Evolutionary conservation across 306 rosid genomes (phyloP).

Genomic region (Phaseolus lunatus): DNA sequence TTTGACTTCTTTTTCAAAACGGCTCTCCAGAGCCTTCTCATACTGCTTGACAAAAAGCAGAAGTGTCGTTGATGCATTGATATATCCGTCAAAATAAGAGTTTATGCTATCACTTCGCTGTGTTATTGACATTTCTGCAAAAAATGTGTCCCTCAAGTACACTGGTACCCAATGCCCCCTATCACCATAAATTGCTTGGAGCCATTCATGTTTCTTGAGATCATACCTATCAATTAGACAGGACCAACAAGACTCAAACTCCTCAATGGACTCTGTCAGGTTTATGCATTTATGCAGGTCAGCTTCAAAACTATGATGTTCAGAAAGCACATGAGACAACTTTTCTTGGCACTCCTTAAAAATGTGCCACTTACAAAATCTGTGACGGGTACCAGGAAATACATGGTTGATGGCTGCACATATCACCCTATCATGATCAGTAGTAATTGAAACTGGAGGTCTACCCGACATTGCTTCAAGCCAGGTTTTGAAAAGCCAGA

Average conservation of each 20-base stretch:
- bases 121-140: conserved; percentile 54
- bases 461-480: conserved; percentile 43
- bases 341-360: conserved; percentile 51
- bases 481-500: conserved; percentile 50
- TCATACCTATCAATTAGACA: conserved; percentile 43
- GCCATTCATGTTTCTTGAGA: conserved; percentile 49
- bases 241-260: conserved; percentile 48
- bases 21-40: conserved; percentile 52
- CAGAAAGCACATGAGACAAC: conserved; percentile 46
- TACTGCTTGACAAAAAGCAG: conserved; percentile 48
- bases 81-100: conserved; percentile 51
- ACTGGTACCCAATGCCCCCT: conserved; percentile 53
- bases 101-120: conserved; percentile 52
- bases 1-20: conserved; percentile 49
- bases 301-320: conserved; percentile 47
- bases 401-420: conserved; percentile 46
- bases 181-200: conserved; percentile 43
- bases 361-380: conserved; percentile 54
- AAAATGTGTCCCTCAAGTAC: conserved; percentile 50
- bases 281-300: conserved; percentile 49
- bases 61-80: conserved; percentile 53
- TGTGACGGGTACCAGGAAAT: conserved; percentile 49
- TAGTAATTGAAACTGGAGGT: conserved; percentile 50
- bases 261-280: conserved; percentile 48
- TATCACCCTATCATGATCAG: conserved; percentile 53